Evolutionary conservation across 768 basidiomycete genomes (phyloP), one percentile per base, ranked within the genome.

Genomic region (Xanthoconium stramineum): DNA sequence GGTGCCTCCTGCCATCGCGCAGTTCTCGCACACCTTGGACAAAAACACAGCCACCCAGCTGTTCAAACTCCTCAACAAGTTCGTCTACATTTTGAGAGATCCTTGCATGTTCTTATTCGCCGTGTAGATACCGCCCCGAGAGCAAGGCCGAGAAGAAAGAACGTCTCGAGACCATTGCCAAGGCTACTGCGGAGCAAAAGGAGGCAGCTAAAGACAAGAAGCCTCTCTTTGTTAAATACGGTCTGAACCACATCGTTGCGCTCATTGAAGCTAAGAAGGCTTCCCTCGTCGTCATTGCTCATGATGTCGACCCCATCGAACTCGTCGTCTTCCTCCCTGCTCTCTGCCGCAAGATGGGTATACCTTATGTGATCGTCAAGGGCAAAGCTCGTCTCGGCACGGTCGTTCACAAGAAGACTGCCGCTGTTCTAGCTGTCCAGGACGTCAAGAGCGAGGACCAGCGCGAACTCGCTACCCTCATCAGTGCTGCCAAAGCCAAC

Each of bases 231-330:
- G 92, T 86, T 73, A 98, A 98, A 78, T 94, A 93, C 74, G 96
- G 96, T 69, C 82, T 98, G 47, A 98, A 98, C 85, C 96, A 98
- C 81, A 83, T 84, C 64, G 92, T 98, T 62, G 94, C 93, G 57
- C 88, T 98, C 70, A 81, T 94, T 52, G 95, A 99, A 79, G 90
- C 91, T 69, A 98, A 99, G 85, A 98, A 98, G 80, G 95, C 95
- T 39, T 83, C 88, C 44, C 86, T 98, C 57, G 95, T 98, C 62
- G 83, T 94, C 76, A 96, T 98, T 63, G 94, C 91, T 37, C 93
- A 98, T 73, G 95, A 98, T 72, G 96, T 99, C 58, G 96, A 99
- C 82, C 96, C 96, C 40, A 97, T 98, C 61, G 96, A 99, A 78
- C 89, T 99, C 67, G 96, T 99, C 62, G 85, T 99, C 76, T 98